These are phyloP conservation scores for Dryas drummondii DNA, from an alignment of 306 rosid genomes.

Conservation along the genomic window DNA sequence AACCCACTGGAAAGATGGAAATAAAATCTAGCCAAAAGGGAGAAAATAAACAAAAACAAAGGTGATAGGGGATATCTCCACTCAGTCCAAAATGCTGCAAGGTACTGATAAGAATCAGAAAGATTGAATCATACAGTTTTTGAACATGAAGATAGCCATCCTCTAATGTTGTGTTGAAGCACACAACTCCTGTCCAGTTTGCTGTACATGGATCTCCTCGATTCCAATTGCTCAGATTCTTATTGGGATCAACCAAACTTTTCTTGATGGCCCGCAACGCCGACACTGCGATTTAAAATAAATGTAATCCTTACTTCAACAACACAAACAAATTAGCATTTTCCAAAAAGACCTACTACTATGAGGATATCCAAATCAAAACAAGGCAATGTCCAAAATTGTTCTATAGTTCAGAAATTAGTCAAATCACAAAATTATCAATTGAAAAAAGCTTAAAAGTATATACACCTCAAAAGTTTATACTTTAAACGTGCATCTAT, in stretches of 20 bases:
- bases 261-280: constrained; percentile 62
- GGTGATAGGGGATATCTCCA: background rate
- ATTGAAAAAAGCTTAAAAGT: background rate
- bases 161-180: constrained; percentile 46
- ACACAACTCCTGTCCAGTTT: constrained; percentile 75
- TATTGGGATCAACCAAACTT: constrained; percentile 60
- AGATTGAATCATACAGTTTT: constrained; percentile 57
- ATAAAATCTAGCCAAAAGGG: background rate
- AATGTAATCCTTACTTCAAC: constrained; percentile 23
- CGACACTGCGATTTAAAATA: constrained; percentile 53
- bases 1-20: background rate
- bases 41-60: background rate
- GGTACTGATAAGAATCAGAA: constrained; percentile 19
- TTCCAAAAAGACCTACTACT: background rate
- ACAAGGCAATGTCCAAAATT: background rate
- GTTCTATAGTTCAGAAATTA: background rate
- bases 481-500: background rate
- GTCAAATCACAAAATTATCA: background rate
- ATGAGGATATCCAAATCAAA: background rate
- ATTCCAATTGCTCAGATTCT: constrained; percentile 78
- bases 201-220: constrained; percentile 76
- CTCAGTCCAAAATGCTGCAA: constrained; percentile 11
- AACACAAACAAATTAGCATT: background rate
- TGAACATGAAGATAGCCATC: constrained; percentile 77
- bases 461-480: background rate